Evolutionary conservation across 1,139 yeast species (phyloP), one percentile per base, ranked within the genome.

Genomic region (Nakaseomyces glabratus): DNA sequence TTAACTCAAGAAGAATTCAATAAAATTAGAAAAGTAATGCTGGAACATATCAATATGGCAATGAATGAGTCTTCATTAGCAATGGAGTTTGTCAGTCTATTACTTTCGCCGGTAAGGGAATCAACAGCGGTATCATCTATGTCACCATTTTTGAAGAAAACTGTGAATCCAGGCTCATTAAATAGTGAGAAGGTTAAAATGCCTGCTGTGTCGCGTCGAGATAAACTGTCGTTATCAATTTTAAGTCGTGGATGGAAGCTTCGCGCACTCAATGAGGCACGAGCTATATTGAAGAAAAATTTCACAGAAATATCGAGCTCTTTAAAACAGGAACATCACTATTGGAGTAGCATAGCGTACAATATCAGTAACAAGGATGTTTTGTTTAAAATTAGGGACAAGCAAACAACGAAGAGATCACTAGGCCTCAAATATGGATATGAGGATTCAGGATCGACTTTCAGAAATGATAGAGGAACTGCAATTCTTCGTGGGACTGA

Each of bases 391-490:
- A 67, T 79, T 24, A 68, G 77, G 38, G 80, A 74, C 37, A 66
- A 65, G 15, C 55, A 56, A 9, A 55, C 77, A 54, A 46, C 65
- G 30, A 74, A 74, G 24, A 60, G 68, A 31, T 48, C 43, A 34
- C 64, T 88, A 28, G 93, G 88, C 1, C 80, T 88, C 23, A 84
- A 82, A 49, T 88, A 82, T 52, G 97, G 97, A 0, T 90, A 74
- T 58, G 90, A 82, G 7, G 96, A 86, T 55, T 76, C 94, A 0
- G 98, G 97, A 0, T 82, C 95, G 1, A 71, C 68, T 22, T 82
- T 73, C 48, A 66, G 56, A 43, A 61, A 62, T 36, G 93, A 84
- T 46, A 70, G 72, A 43, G 96, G 96, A 1, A 61, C 78, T 29
- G 95, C 94, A 0, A 58, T 79, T 1, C 61, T 85, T 39, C 61